Evolutionary conservation across 140 eudicot species (phyloP), one percentile per base, ranked within the genome.

Genomic region (Oenanthe javanica): DNA sequence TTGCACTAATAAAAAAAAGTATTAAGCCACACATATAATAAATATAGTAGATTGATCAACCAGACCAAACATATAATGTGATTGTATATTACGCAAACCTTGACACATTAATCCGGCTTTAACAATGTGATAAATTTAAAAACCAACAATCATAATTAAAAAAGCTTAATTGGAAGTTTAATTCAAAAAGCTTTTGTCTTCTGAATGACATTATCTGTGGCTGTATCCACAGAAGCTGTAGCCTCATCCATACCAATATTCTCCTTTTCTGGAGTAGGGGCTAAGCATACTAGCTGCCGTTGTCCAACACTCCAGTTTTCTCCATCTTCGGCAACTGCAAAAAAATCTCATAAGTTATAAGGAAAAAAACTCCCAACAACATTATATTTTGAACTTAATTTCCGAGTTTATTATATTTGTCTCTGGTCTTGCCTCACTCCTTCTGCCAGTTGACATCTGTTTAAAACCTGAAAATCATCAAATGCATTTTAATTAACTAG

Each of bases 261-360:
- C 88, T 89, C 80, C 97, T 85, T 79, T 84, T 92, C 61, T 94
- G 98, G 51, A 94, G 86, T 77, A 94, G 81, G 15, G 4, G 97
- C 97, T 77, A 92, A 84, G 80, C 97, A 92, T 27, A 92, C 89
- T 0, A 92, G 88, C 81, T 92, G 98, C 85, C 98, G 84, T 90
- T 94, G 98, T 61, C 97, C 97, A 19, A 92, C 92, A 40, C 98
- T 94, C 98, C 97, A 94, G 77, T 93, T 93, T 85, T 88, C 97
- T 59, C 98, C 98, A 76, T 92, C 97, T 92, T 94, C 98, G 13
- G 94, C 91, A 61, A 94, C 98, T 92, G 90, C 85, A 72, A 4
- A 72, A 59, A 48, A 45, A 73, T 63, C 16, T 76, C 64, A 19
- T 11, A 74, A 48, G 10, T 76, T 82, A 12, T 31, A 43, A 31